phyloP scores from a whole-genome alignment of 2,329 filamentous ascomycete genomes.

The Hysterium pulicare region DNA sequence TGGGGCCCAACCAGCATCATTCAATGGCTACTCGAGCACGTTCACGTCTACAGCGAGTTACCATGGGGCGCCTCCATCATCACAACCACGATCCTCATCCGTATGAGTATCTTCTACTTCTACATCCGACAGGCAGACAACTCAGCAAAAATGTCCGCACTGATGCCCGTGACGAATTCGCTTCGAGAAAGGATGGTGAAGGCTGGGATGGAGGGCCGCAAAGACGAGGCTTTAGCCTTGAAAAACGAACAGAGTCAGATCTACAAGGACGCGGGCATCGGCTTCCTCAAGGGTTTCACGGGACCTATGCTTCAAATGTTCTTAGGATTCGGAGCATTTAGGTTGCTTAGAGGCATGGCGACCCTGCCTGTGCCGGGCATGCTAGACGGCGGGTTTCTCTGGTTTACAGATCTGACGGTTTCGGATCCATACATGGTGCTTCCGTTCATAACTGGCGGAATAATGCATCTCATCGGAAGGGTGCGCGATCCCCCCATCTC shows the following conservation, averaged over 20 bases:
- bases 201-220: conserved; percentile 44
- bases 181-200: conserved; percentile 54
- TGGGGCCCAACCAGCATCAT: conserved; percentile 72
- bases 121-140: conserved; percentile 61
- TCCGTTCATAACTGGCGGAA: conserved; percentile 57
- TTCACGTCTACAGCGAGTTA: conserved; percentile 71
- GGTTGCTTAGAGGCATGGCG: conserved; percentile 70
- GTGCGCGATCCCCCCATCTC: conserved; percentile 38
- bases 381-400: conserved; percentile 66
- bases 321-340: conserved; percentile 77
- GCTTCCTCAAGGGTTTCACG: conserved; percentile 47
- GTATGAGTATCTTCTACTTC: conserved; percentile 63
- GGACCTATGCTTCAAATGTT: conserved; percentile 62
- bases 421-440: conserved; percentile 76
- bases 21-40: conserved; percentile 74
- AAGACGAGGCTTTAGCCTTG: conserved; percentile 16
- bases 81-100: conserved; percentile 61
- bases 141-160: conserved; percentile 57
- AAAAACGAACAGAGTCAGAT: conserved; percentile 51
- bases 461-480: conserved; percentile 58
- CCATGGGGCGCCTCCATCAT: conserved; percentile 82
- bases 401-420: conserved; percentile 75
- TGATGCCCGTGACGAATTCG: conserved; percentile 58
- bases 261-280: conserved; percentile 55
- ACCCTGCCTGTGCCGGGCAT: conserved; percentile 77